A percentile compares a stretch with the other conserved stretches of the same genome.
These are phyloP conservation scores for Amanita exitialis DNA, from an alignment of 768 basidiomycete species.

Conservation along the genomic window DNA sequence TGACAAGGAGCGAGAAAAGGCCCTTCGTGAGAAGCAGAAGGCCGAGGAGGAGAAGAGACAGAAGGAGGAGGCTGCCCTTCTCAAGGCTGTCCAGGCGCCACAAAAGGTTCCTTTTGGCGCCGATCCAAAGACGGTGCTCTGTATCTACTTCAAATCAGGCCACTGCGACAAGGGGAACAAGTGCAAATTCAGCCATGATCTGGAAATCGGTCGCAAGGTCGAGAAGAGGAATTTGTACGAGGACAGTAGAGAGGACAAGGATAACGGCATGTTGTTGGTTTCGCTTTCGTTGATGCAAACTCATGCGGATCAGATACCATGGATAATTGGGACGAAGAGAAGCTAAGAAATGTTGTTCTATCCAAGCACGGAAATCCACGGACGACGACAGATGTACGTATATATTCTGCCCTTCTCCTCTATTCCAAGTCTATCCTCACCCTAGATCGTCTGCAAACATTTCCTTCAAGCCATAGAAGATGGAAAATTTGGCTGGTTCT, in stretches of 20 bases:
- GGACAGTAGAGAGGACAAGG: slow-evolving; percentile 77
- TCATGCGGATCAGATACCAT: slow-evolving; percentile 66
- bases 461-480: slow-evolving; percentile 95
- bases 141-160: slow-evolving; percentile 88
- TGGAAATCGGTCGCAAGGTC: slow-evolving; percentile 81
- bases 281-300: background rate
- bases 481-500: slow-evolving; percentile 94
- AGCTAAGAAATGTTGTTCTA: slow-evolving; percentile 77
- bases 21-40: slow-evolving; percentile 63
- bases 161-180: slow-evolving; percentile 88
- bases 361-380: slow-evolving; percentile 86
- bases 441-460: slow-evolving; percentile 92
- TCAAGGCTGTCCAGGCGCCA: slow-evolving; percentile 60
- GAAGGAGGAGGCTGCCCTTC: slow-evolving; percentile 78
- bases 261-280: slow-evolving; percentile 39
- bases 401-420: background rate
- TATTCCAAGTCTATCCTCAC: background rate
- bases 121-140: slow-evolving; percentile 92
- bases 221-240: slow-evolving; percentile 95
- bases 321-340: slow-evolving; percentile 97
- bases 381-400: slow-evolving; percentile 79
- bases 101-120: slow-evolving; percentile 94
- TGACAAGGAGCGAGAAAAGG: slow-evolving; percentile 83
- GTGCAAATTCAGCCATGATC: slow-evolving; percentile 97
- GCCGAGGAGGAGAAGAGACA: slow-evolving; percentile 72